Evolutionary conservation across 192 early-diverging fungal genomes (phyloP), one percentile per base, ranked within the genome.

Genomic region (Diversispora eburnea): DNA sequence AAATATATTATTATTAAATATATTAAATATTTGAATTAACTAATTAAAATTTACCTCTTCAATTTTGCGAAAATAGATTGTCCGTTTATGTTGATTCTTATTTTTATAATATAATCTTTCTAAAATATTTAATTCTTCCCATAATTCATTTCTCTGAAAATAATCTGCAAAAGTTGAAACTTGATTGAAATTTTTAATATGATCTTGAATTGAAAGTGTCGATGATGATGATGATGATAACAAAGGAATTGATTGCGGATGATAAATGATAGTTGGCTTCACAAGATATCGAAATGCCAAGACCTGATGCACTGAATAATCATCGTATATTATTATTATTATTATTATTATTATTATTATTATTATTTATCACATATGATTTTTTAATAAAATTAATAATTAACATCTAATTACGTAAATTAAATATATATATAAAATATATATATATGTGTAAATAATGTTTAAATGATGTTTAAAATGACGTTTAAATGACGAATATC

Each of bases 71-170:
- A 84, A 84, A 56, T 84, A 80, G 1, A 58, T 55, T 19, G 83
- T 47, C 7, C 73, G 74, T 67, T 77, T 54, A 19, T 84, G 83
- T 64, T 84, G 83, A 15, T 75, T 78, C 58, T 82, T 84, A 74
- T 84, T 84, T 65, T 84, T 84, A 58, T 84, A 84, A 58, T 82
- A 70, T 48, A 84, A 74, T 65, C 79, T 42, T 51, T 84, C 83
- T 19, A 84, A 63, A 33, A 82, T 76, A 17, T 72, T 72, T 13
- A 63, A 48, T 63, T 84, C 83, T 10, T 75, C 76, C 83, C 81
- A 84, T 9, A 84, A 77, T 41, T 82, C 78, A 4, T 42, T 66
- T 56, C 75, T 79, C 4, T 76, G 76, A 57, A 79, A 79, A 75
- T 62, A 76, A 39, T 20, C 5, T 20, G 33, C 22, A 39, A 52